Percentiles rank a stretch among this genome's conserved stretches.
These are phyloP conservation scores for Tephrocybe sp. DNA, from an alignment of 768 basidiomycete species.

Conservation along the genomic window DNA sequence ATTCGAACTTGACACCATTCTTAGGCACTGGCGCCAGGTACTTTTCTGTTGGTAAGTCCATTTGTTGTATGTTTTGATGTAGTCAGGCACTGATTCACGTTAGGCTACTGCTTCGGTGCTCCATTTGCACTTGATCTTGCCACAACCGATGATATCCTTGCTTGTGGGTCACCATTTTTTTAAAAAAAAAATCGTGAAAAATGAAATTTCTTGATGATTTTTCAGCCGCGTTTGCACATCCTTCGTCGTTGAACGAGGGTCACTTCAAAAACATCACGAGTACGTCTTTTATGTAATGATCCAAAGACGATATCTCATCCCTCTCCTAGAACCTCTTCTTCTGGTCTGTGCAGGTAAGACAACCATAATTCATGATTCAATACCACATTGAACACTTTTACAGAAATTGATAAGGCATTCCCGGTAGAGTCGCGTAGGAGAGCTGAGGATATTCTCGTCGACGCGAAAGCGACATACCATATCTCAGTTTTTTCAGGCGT, in stretches of 20 bases:
- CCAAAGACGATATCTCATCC: neutral
- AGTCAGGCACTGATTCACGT: neutral
- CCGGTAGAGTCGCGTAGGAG: constrained; percentile 47
- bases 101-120: constrained; percentile 60
- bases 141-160: constrained; percentile 42
- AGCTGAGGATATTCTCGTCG: constrained; percentile 54
- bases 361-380: neutral
- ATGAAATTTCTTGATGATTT: no score
- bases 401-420: constrained; percentile 58
- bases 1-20: neutral
- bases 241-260: constrained; percentile 44
- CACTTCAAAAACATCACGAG: constrained; percentile 48
- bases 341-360: constrained; percentile 51
- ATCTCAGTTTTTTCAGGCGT: constrained; percentile 56
- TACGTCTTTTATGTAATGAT: constrained; percentile 21
- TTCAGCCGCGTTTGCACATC: constrained; percentile 56
- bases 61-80: neutral
- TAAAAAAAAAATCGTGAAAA: no score
- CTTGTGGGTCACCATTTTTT: no score
- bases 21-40: constrained; percentile 34
- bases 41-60: constrained; percentile 40
- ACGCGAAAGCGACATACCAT: constrained; percentile 49
- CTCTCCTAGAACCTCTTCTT: constrained; percentile 46
- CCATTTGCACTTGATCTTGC: constrained; percentile 48
- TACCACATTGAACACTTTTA: neutral